phyloP scores from a whole-genome alignment of 2,329 filamentous ascomycete species.

The Fusarium newnesense region DNA sequence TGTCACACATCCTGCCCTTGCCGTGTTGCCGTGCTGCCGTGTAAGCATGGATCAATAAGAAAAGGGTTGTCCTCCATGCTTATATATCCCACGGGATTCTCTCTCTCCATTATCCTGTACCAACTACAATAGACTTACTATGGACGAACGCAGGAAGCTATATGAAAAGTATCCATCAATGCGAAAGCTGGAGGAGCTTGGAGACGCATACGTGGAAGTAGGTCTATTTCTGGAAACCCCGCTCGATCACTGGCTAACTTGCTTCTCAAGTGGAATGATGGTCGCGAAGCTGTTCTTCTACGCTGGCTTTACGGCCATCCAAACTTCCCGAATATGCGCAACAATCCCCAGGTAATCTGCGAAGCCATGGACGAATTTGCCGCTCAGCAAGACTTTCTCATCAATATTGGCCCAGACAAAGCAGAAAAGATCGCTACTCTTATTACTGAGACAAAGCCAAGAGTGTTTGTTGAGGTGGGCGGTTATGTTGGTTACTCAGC shows the following conservation, averaged over 20 bases:
- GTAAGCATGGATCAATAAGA: background rate
- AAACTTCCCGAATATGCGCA: background rate
- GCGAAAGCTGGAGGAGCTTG: background rate
- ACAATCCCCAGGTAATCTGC: background rate
- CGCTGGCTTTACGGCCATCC: background rate
- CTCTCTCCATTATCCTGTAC: background rate
- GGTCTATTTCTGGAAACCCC: fast-evolving
- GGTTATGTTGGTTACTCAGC: background rate
- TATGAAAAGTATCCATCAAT: background rate
- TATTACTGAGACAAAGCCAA: background rate
- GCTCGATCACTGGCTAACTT: too few relatives aligned
- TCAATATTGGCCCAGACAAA: background rate
- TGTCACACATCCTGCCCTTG: background rate
- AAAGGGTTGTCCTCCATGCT: background rate
- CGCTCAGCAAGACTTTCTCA: background rate
- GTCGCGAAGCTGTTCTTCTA: background rate
- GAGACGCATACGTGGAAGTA: background rate
- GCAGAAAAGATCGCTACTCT: background rate
- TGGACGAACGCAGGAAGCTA: background rate
- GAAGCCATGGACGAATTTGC: background rate
- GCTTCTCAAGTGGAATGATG: background rate
- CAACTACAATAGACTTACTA: fast-evolving
- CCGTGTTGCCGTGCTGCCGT: background rate
- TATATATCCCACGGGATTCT: background rate
- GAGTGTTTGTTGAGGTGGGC: background rate